Base-by-base conservation (phyloP, 805 yeast genomes). In the Cyberlindnera nakhonratchasimensis region DNA sequence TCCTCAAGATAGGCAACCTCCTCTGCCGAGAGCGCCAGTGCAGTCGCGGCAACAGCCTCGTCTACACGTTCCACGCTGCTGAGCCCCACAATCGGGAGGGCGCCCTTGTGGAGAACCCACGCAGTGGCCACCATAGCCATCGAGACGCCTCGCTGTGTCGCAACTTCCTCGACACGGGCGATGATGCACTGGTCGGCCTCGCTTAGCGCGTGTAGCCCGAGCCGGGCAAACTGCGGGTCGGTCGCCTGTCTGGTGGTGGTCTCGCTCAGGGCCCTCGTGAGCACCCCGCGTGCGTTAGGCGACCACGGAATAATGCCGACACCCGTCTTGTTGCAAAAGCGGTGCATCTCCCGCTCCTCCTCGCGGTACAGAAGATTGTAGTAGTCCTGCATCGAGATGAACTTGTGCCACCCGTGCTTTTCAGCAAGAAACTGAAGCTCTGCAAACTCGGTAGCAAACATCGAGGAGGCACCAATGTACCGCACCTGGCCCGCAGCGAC, bases 261-360 rank as follows among this genome's bases (percentile, higher is more conserved):
- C 11, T 25, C 26, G 12, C 23, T 47, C 2, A 45, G 34, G 0
- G 82, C 77, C 44, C 80, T 66, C 1, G 82, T 67, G 32, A 80
- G 63, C 3, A 74, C 28, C 3, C 86, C 85, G 44, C 75, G 62
- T 5, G 79, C 79, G 42, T 68, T 59, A 22, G 83, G 83, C 8
- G 80, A 72, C 77, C 79, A 80, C 6, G 84, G 84, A 40, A 77
- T 71, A 12, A 77, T 37, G 1, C 79, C 82, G 25, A 80, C 72
- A 8, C 73, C 72, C 20, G 71, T 70, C 32, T 60, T 63, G 14
- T 71, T 59, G 48, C 82, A 75, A 55, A 63, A 80, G 28, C 74
- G 76, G 47, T 68, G 70, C 74, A 80, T 64, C 55, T 80, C 86
- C 17, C 79, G 62, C 57, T 80, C 86, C 45, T 79, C 85, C 54